Evolutionary conservation across 2,329 filamentous ascomycete genomes (phyloP).

Genomic region (Chaetomium globosum): DNA sequence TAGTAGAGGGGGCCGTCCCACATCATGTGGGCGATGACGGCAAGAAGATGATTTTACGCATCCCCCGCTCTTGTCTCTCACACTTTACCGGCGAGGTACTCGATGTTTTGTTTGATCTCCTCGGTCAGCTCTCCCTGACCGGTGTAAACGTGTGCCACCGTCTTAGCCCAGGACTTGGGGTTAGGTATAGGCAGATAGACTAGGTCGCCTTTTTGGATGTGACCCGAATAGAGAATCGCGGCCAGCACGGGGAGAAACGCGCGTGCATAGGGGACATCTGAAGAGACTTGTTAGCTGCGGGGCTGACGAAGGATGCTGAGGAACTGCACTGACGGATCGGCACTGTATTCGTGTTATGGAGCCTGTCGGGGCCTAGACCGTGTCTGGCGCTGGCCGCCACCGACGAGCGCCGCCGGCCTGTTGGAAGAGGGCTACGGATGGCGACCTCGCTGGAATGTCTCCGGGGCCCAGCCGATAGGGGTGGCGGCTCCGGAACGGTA

Average conservation of each 20-base stretch:
- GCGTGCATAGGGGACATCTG: conserved; percentile 54
- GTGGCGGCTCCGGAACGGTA: conserved; percentile 46
- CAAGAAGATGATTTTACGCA: conserved; percentile 14
- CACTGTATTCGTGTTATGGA: conserved; percentile 43
- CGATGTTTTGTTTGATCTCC: conserved; percentile 55
- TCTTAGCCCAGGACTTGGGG: conserved; percentile 59
- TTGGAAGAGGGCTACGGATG: conserved; percentile 21
- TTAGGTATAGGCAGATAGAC: conserved; percentile 62
- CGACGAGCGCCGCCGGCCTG: conserved; percentile 27
- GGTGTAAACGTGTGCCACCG: conserved; percentile 59
- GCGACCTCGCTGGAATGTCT: conserved; percentile 22
- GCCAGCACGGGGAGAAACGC: conserved; percentile 57
- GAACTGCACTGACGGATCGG: conserved; percentile 52
- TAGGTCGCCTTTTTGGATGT: conserved; percentile 55
- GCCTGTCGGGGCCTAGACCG: conserved; percentile 34
- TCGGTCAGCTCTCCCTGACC: conserved; percentile 51
- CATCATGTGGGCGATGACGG: conserved; percentile 25
- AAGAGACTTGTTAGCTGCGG: conserved; percentile 3
- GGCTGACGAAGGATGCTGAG: neutral
- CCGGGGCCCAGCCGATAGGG: conserved; percentile 29
- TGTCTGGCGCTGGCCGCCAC: conserved; percentile 12
- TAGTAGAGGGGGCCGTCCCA: conserved; percentile 16
- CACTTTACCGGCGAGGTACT: conserved; percentile 56
- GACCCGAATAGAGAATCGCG: conserved; percentile 57
- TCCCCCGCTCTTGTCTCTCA: conserved; percentile 35